phyloP scores from a whole-genome alignment of 305 asterid genomes.

The Coffea humblotiana region DNA sequence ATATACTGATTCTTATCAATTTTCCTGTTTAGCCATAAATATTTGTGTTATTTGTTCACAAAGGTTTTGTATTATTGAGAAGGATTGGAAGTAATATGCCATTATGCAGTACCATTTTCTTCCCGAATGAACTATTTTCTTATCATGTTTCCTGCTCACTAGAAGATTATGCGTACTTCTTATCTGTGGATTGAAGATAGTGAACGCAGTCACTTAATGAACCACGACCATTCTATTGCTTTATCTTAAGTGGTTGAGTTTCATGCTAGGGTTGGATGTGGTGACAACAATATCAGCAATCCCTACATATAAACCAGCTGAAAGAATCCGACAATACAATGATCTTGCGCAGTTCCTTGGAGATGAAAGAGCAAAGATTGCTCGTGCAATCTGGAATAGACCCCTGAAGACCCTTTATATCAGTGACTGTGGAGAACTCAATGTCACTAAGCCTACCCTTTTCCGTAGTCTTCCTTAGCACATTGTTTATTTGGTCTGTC shows the following conservation, averaged over 20 bases:
- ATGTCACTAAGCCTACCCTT: slow-evolving; percentile 69
- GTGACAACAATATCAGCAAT: slow-evolving; percentile 66
- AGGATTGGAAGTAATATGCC: background rate
- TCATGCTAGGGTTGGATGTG: slow-evolving; percentile 67
- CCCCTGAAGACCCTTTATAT: slow-evolving; percentile 77
- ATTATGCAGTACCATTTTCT: background rate
- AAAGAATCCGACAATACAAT: slow-evolving; percentile 68
- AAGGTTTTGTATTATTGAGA: too few species aligned
- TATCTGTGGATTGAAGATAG: background rate
- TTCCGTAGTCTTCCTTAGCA: slow-evolving; percentile 67
- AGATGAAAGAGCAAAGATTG: slow-evolving; percentile 79
- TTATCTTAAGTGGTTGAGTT: background rate
- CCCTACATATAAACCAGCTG: slow-evolving; percentile 75
- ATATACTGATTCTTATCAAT: too few species aligned
- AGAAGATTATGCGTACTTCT: background rate
- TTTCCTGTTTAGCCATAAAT: too few species aligned
- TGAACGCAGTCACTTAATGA: background rate
- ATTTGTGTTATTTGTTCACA: too few species aligned
- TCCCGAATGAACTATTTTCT: background rate
- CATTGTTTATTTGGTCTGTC: background rate
- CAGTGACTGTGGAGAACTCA: slow-evolving; percentile 69
- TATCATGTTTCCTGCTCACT: background rate
- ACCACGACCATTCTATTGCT: background rate
- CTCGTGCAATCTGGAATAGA: slow-evolving; percentile 80
- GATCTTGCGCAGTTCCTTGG: slow-evolving; percentile 80